A percentile compares a stretch with the other conserved stretches of the same genome.
These are phyloP conservation scores for Torulaspora indica DNA, from an alignment of 805 yeast species.

Conservation along the genomic window DNA sequence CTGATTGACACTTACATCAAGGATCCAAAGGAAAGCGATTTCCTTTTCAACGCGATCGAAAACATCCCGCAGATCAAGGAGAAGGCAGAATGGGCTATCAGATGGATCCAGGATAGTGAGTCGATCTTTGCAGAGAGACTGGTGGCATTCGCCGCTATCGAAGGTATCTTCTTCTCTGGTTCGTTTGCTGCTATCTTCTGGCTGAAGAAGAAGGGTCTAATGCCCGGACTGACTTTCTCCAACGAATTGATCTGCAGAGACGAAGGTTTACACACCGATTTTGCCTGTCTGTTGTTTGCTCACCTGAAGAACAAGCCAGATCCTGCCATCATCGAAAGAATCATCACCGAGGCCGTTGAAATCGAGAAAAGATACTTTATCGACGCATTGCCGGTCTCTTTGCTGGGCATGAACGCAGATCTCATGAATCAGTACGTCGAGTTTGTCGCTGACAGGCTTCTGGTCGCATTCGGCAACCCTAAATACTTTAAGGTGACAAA, in stretches of 20 bases:
- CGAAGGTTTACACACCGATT: constrained; percentile 98
- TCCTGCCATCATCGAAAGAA: constrained; percentile 69
- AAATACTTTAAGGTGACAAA: constrained; percentile 82
- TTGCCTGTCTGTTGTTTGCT: constrained; percentile 91
- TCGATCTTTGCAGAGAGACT: constrained; percentile 93
- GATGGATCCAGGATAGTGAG: constrained; percentile 88
- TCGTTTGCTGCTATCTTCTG: constrained; percentile 98
- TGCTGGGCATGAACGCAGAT: constrained; percentile 90
- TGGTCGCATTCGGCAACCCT: constrained; percentile 85
- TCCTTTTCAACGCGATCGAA: constrained; percentile 90
- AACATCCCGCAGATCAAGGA: constrained; percentile 93
- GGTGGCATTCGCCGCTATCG: constrained; percentile 98
- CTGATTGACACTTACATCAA: constrained; percentile 92
- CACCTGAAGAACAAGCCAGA: constrained; percentile 89
- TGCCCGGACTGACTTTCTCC: constrained; percentile 98
- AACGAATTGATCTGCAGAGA: constrained; percentile 97
- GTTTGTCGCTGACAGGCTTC: constrained; percentile 93
- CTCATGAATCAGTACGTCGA: constrained; percentile 98
- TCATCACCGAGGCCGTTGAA: constrained; percentile 90
- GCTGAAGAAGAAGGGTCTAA: constrained; percentile 97
- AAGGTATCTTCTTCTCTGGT: constrained; percentile 97
- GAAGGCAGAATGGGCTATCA: constrained; percentile 98
- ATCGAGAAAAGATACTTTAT: constrained; percentile 93
- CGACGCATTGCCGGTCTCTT: constrained; percentile 89
- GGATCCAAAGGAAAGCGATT: constrained; percentile 90